These are phyloP conservation scores for Stygiomarasmius scandens DNA, from an alignment of 1,284 basidiomycete genomes.

Conservation along the genomic window DNA sequence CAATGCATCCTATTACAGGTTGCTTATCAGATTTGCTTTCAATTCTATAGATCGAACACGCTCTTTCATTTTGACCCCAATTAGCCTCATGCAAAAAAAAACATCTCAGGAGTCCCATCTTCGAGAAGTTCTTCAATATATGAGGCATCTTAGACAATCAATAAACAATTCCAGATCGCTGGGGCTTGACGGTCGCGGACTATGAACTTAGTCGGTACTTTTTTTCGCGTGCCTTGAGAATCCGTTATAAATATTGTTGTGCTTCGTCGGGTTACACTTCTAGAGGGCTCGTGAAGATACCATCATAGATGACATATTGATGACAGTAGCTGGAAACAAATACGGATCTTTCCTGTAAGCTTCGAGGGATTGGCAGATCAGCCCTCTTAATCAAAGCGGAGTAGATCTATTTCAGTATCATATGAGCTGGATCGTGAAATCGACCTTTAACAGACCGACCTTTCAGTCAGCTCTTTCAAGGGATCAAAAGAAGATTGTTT, in stretches of 20 bases:
- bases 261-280: background rate
- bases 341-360: background rate
- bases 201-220: background rate
- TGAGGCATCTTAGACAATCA: too few species aligned
- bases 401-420: background rate
- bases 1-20: background rate
- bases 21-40: slow-evolving; percentile 13
- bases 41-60: slow-evolving; percentile 7
- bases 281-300: background rate
- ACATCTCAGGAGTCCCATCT: slow-evolving; percentile 3
- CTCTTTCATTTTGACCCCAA: slow-evolving; percentile 11
- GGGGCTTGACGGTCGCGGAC: background rate
- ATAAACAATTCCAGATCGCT: background rate
- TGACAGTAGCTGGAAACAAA: background rate
- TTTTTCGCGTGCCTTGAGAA: background rate
- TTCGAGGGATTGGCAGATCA: background rate
- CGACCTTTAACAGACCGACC: background rate
- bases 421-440: background rate
- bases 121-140: background rate
- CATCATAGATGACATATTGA: background rate
- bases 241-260: background rate
- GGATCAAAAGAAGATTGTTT: background rate
- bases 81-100: slow-evolving; percentile 8
- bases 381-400: background rate
- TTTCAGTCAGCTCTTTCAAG: too few species aligned